Base-by-base conservation (phyloP, 495 filamentous ascomycete species). In the Stereocaulon alpinum region DNA sequence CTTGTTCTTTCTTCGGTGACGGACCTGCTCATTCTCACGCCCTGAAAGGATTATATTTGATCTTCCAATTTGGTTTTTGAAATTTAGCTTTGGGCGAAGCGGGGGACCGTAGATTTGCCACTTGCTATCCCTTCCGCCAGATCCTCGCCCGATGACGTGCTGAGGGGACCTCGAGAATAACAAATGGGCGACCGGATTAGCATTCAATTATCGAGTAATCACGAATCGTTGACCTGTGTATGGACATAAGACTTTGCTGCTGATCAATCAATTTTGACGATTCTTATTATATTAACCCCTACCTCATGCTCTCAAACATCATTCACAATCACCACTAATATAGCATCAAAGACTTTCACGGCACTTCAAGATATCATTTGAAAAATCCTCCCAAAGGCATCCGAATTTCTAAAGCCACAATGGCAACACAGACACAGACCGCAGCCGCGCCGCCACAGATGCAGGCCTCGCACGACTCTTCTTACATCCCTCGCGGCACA, bases 401-500 rank as follows among this genome's bases (percentile, higher is more conserved):
- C 12, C 11, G 15, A 20, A 22, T 32, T 15, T 18, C 11, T 6
- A 42, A 61, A 45, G 0, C 24, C 30, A 61, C 37, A 63, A 66
- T 66, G 63, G 53, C 66, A 45, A 68, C 66, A 14, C 49, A 47
- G 9, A 68, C 63, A 1, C 43, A 63, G 44, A 68, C 66, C 30
- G 41, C 51, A 43, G 22, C 61, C n/a, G 32, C 61, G 7, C 58
- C 56, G 18, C 20, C 55, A 14, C 34, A 52, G 20, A 9, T 63
- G 9, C 52, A 55, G 40, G 53, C 53, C 53, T 41, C 58, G 24
- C 59, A 43, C 22, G 51, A 56, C 45, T 47, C 62, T 29, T 32
- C 55, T 52, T 68, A 71, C 37, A 75, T 87, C 61, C 87, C 86
- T 34, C 77, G 81, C 48, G 90, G 90, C 51, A 76, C 85, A 66